Percentiles rank a stretch among this genome's conserved stretches.
These are phyloP conservation scores for Mycena maculata DNA, from an alignment of 768 basidiomycete genomes.

Conservation along the genomic window DNA sequence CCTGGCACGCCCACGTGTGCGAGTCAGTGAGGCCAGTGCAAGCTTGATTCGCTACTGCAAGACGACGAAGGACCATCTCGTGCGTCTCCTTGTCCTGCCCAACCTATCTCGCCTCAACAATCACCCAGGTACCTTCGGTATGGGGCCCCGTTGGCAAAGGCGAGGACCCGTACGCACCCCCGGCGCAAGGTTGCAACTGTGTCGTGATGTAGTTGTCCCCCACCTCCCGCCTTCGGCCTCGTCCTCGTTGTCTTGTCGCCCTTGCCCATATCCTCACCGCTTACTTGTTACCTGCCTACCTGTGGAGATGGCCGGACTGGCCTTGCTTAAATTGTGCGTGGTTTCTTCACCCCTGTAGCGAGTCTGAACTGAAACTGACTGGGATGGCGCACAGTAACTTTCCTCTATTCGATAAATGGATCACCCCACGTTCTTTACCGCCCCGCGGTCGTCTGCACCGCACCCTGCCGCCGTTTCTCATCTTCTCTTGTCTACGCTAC, in stretches of 20 bases:
- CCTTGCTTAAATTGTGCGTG: conserved; percentile 35
- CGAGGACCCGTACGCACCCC: conserved; percentile 94
- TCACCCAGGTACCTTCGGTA: conserved; percentile 83
- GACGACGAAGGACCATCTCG: conserved; percentile 90
- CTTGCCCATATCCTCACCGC: neutral
- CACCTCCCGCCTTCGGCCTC: neutral
- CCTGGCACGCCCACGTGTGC: conserved; percentile 82
- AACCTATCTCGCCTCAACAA: conserved; percentile 21
- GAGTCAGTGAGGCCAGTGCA: conserved; percentile 91
- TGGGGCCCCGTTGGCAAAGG: conserved; percentile 93
- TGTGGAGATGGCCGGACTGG: conserved; percentile 30
- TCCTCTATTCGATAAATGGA: conserved; percentile 11
- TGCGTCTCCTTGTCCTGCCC: conserved; percentile 53
- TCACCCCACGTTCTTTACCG: conserved; percentile 16
- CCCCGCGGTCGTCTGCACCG: neutral
- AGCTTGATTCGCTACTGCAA: conserved; percentile 96
- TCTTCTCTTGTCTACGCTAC: neutral
- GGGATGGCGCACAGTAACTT: neutral
- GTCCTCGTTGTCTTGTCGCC: conserved; percentile 9
- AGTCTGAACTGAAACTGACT: too few relatives aligned
- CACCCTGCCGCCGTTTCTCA: neutral
- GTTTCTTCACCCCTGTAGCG: neutral
- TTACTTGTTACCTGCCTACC: conserved; percentile 13
- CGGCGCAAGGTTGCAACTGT: conserved; percentile 78
- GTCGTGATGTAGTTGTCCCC: conserved; percentile 68